Conservation (phyloP, 1,139 yeast genomes). For the Zhuliangozyma parablackwelliae region DNA sequence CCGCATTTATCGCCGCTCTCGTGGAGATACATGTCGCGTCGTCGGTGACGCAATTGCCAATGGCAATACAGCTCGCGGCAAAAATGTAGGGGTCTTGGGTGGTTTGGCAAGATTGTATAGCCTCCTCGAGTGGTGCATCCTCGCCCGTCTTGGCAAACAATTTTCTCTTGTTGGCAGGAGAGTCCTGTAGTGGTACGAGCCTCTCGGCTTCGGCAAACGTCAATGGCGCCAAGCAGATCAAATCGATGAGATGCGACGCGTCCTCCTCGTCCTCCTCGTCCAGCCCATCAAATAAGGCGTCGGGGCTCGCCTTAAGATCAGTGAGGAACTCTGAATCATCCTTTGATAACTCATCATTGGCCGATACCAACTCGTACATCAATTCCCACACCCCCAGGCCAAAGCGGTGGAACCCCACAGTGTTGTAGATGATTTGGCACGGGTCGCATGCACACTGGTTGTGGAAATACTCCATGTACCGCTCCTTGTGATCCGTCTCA, state of each 20-base stretch:
- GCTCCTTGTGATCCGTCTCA: conserved; percentile 18
- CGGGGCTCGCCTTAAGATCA: too few relatives aligned
- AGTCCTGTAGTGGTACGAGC: not conserved
- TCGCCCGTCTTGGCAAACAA: conserved; percentile 35
- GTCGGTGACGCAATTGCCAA: conserved; percentile 34
- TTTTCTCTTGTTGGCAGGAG: conserved; percentile 21
- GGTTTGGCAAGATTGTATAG: conserved; percentile 6
- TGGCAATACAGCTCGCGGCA: conserved; percentile 26
- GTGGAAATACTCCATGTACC: conserved; percentile 6
- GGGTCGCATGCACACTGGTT: not conserved
- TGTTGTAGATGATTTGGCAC: conserved; percentile 3
- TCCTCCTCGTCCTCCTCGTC: conserved; percentile 10
- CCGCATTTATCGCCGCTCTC: conserved; percentile 17
- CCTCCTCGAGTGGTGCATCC: conserved; percentile 15
- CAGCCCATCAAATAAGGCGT: conserved; percentile 1
- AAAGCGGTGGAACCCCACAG: conserved; percentile 6
- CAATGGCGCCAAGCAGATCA: conserved; percentile 5
- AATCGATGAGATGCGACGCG: conserved; percentile 11
- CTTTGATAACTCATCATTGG: not conserved
- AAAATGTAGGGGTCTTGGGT: conserved; percentile 22
- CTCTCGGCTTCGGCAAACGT: too few relatives aligned
- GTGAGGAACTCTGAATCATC: conserved; percentile 4
- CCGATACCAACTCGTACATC: conserved; percentile 5
- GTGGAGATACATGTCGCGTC: conserved; percentile 2
- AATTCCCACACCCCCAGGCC: too few relatives aligned